Base-by-base conservation (phyloP, 2,329 filamentous ascomycete genomes). In the Clarireedia homoeocarpa region DNA sequence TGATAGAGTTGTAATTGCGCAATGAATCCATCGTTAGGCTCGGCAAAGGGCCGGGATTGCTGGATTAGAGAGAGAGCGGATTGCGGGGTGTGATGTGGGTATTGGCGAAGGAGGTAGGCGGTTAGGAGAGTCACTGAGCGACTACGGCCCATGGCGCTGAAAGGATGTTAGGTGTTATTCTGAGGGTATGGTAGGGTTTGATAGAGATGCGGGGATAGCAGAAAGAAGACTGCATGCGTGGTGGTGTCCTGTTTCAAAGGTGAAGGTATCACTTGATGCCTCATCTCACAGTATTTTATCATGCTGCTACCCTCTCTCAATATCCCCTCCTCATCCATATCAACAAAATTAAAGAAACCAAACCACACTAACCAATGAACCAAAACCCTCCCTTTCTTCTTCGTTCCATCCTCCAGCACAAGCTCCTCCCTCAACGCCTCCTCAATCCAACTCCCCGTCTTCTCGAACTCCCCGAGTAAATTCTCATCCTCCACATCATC, bases 101-200 rank as follows among this genome's bases (percentile, higher is more conserved):
- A 77, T 63, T 80, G 81, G 71, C 81, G 84, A 61, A 97, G 86
- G 51, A 97, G 77, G 71, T 91, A 97, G 59, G 94, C 92, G 57
- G 95, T 80, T 54, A 89, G 80, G 62, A 89, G 82, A 34, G 90
- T 86, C 62, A 92, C 88, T 48, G 92, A 97, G 58, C 94, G 88
- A 36, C 91, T 96, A 73, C 95, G 95, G 53, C 94, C 94, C 84
- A 96, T 96, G 23, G 91, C 92, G 78, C 94, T 96, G 73, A 51
- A 58, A 57, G 61, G 47, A 5, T 53, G 46, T 64, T 55, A 64
- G 56, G 27, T 23, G 44, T 38, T 5, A 20, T 40, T 55, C 49
- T 5, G 36, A 15, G 34, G 30, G 30, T 12, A 34, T 12, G 30
- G 2, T 12, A 34, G 9, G 30, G 30, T 9, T 12, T 34, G 9